A percentile compares a stretch with the other conserved stretches of the same genome.
Conservation (phyloP, 2,329 filamentous ascomycete genomes). For the Aspergillus fumigatus region DNA sequence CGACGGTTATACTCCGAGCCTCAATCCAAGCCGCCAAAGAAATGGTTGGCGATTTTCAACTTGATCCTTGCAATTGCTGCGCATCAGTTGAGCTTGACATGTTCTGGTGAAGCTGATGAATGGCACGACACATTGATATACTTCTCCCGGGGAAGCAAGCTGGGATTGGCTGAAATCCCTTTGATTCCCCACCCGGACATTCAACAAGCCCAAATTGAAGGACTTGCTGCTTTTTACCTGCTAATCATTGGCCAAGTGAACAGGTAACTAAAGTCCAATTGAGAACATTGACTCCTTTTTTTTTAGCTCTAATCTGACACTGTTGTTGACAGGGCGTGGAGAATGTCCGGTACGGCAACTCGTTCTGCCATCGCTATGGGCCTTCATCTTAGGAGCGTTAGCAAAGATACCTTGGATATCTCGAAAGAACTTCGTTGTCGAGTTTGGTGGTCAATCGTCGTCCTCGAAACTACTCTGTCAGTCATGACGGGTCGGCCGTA, state of each 20-base stretch:
- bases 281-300: background rate
- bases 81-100: conserved; percentile 27
- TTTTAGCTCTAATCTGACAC: background rate
- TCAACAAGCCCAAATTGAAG: conserved; percentile 38
- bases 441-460: conserved; percentile 40
- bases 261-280: conserved; percentile 21
- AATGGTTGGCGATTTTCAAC: conserved; percentile 39
- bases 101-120: conserved; percentile 25
- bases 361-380: conserved; percentile 37
- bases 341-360: conserved; percentile 33
- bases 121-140: conserved; percentile 32
- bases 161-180: conserved; percentile 28
- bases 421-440: conserved; percentile 39
- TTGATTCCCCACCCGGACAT: conserved; percentile 34
- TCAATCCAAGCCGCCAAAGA: conserved; percentile 25
- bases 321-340: conserved; percentile 31
- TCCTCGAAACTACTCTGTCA: conserved; percentile 35
- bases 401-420: conserved; percentile 25
- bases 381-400: conserved; percentile 36
- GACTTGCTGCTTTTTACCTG: conserved; percentile 33
- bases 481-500: conserved; percentile 38
- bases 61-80: conserved; percentile 39
- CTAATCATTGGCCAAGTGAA: conserved; percentile 36
- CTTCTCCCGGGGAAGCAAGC: conserved; percentile 33
- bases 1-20: conserved; percentile 22